A percentile compares a stretch with the other conserved stretches of the same genome.
These are phyloP conservation scores for Pythium sp. DNA, from an alignment of 352 stramenopile genomes.

Conservation along the genomic window DNA sequence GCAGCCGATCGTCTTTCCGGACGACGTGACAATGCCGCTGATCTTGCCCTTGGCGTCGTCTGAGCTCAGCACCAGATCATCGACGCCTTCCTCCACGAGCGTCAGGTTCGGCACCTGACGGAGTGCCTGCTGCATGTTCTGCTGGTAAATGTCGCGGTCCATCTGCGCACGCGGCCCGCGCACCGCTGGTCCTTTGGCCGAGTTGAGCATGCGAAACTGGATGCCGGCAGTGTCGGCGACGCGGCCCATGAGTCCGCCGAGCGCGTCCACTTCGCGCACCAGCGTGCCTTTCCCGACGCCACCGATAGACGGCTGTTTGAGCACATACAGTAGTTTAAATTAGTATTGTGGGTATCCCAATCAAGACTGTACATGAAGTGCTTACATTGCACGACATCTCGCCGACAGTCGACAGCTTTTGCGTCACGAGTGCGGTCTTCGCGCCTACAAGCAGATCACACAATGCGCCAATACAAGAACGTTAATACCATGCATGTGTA, in stretches of 20 bases:
- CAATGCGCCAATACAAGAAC: neutral
- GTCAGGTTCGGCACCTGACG: slow-evolving; percentile 82
- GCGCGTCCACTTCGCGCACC: slow-evolving; percentile 97
- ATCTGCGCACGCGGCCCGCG: slow-evolving; percentile 93
- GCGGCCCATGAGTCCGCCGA: slow-evolving; percentile 97
- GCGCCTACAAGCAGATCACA: slow-evolving; percentile 54
- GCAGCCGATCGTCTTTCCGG: slow-evolving; percentile 47
- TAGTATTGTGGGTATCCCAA: neutral
- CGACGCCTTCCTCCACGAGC: slow-evolving; percentile 93
- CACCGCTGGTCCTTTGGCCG: slow-evolving; percentile 89
- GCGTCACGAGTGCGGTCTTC: slow-evolving; percentile 94
- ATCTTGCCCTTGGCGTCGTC: slow-evolving; percentile 46
- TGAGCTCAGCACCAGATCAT: slow-evolving; percentile 91
- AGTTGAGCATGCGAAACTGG: slow-evolving; percentile 98
- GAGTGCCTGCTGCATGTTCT: slow-evolving; percentile 90
- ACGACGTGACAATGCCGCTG: slow-evolving; percentile 60
- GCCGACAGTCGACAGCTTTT: slow-evolving; percentile 93
- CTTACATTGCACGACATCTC: slow-evolving; percentile 98
- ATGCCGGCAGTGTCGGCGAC: slow-evolving; percentile 95
- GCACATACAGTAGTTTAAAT: neutral
- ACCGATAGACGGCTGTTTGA: slow-evolving; percentile 91
- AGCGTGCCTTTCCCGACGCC: slow-evolving; percentile 98
- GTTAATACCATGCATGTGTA: neutral
- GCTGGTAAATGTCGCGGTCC: slow-evolving; percentile 97
- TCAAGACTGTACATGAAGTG: slow-evolving; percentile 6